Conservation (phyloP, 768 basidiomycete genomes). For the Termitomyces sp. region DNA sequence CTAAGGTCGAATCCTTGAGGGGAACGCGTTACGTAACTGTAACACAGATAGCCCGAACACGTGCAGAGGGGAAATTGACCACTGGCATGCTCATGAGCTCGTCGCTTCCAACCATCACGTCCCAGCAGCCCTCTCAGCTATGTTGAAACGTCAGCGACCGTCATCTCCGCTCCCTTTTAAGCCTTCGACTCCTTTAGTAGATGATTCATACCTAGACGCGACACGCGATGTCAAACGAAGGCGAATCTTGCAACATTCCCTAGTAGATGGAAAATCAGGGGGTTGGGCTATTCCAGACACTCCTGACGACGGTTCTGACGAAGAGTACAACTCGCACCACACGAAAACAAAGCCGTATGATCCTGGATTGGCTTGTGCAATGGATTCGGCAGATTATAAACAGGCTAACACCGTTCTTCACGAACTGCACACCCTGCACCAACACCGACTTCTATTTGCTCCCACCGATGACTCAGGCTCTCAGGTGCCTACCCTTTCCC, state of each 20-base stretch:
- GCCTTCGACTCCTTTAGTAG: slow-evolving; percentile 18
- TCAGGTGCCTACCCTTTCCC: neutral
- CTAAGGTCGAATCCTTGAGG: neutral
- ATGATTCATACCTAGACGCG: slow-evolving; percentile 20
- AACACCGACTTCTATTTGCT: slow-evolving; percentile 51
- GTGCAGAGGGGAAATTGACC: slow-evolving; percentile 1
- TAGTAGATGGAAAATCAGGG: slow-evolving; percentile 48
- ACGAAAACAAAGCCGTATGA: slow-evolving; percentile 19
- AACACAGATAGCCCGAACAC: neutral
- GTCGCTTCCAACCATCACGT: too few relatives aligned
- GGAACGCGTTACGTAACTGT: slow-evolving; percentile 10
- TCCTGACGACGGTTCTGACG: slow-evolving; percentile 28
- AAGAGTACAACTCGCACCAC: slow-evolving; percentile 17
- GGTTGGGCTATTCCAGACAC: slow-evolving; percentile 33
- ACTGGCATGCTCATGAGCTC: slow-evolving; percentile 3
- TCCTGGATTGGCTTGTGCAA: slow-evolving; percentile 8
- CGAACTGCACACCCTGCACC: slow-evolving; percentile 63
- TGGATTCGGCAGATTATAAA: slow-evolving; percentile 42
- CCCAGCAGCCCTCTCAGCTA: slow-evolving; percentile 17
- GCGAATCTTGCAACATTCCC: slow-evolving; percentile 43
- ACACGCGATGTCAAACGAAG: slow-evolving; percentile 44
- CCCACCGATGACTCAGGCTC: slow-evolving; percentile 5
- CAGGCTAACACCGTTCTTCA: slow-evolving; percentile 60
- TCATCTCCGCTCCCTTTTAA: slow-evolving; percentile 35
- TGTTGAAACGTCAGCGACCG: slow-evolving; percentile 53